Base-by-base conservation (phyloP, 495 filamentous ascomycete species). In the Rostrohypoxylon terebratum region DNA sequence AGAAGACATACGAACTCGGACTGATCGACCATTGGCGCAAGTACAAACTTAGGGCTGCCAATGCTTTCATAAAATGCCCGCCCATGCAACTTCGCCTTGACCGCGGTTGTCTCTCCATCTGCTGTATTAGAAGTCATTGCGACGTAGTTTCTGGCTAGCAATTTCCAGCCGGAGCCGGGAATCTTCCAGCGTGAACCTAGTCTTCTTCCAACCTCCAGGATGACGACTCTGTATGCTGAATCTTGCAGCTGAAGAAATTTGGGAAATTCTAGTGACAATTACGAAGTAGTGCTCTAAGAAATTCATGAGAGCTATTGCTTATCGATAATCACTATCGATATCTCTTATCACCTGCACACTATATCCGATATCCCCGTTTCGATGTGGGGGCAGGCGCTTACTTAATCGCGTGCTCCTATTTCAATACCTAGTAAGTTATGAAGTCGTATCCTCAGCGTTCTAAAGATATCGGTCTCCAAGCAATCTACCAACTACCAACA, bases 11-110 rank as follows among this genome's bases (percentile, higher is more conserved):
- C 95, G 83, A 97, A 97, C 83, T 99, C 96, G 3, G 94, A 97
- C 77, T 97, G 92, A 72, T 98, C 96, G 20, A 99, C 96, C 96
- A 99, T 99, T 34, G 96, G 96, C 36, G 96, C 96, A 28, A 99
- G 86, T 44, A 98, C 87, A 70, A 92, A 90, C 76, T 92, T 96
- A 0, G 96, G 96, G 63, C 90, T 93, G 11, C 96, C 96, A 62
- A 99, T 88, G 73, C 92, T 96, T 79, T 97, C 89, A 75, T 97
- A 99, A 79, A 99, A 97, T 36, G 91, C 90, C 18, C 96, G 86
- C 5, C 96, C 96, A 68, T 90, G 87, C 1, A 97, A 83, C 77
- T 95, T 97, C 63, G 78, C 73, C 72, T 79, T 82, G 40, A 60
- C 31, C 58, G 42, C 80, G 20, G 55, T 25, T 34, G 42, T 53